Base-by-base conservation (phyloP, 192 early-diverging fungal species). In the Umbelopsis sp. region DNA sequence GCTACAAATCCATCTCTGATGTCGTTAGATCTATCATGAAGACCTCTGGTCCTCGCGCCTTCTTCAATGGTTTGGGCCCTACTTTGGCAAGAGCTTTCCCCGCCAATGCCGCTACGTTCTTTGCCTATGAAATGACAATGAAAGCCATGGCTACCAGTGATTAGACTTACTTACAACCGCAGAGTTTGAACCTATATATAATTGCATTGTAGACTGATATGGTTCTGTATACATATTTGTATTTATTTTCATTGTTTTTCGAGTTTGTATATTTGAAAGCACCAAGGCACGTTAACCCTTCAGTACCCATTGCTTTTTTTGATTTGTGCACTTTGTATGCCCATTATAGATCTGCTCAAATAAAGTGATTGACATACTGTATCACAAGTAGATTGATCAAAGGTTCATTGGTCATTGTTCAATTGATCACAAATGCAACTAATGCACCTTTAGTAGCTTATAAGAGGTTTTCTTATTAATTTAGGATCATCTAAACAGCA, bases 81-180 rank as follows among this genome's bases (percentile, higher is more conserved):
- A 92, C 94, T 5, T 85, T 94, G 89, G 84, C 90, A 8, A 82
- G 91, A 65, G 91, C 91, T 9, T 92, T 92, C 85, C 91, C 91
- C 11, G 91, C 91, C 37, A 94, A 94, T 69, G 93, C 93, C 18
- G 93, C 92, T 8, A 93, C 91, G 45, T 94, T 94, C 82, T 81
- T 93, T 74, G 84, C 85, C 46, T 90, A 89, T 68, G 88, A 90
- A 67, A 81, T 81, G 84, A 77, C 85, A 27, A 84, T 90, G 84
- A 80, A 85, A 64, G 64, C 70, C 10, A 78, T 78, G 76, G 46
- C 50, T 10, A 35, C 41, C 30, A 49, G 7, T 58, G 27, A 27
- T 58, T 16, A 33, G 18, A 41, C 37, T 41, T 1, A 41, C 37
- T 4, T 41, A 41, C 37, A 41, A 41, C 37, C 37, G 2, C 37